Conservation (phyloP, 1,284 basidiomycete species). For the Austropuccinia psidii region DNA sequence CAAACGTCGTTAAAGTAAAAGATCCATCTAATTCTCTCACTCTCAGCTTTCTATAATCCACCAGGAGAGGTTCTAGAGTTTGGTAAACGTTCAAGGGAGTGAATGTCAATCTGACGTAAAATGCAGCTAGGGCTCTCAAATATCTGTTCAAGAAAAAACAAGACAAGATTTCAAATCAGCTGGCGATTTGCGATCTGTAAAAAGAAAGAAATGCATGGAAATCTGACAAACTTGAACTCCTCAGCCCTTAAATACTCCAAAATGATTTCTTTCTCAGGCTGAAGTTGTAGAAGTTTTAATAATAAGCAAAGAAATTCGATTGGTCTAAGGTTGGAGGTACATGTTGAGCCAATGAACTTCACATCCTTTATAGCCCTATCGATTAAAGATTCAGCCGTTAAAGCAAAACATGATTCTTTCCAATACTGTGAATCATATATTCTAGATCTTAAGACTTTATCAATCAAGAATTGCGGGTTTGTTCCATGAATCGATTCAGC, state of each 20-base stretch:
- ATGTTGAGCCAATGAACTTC: slow-evolving; percentile 80
- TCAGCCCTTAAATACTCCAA: slow-evolving; percentile 88
- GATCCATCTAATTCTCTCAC: slow-evolving; percentile 66
- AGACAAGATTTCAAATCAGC: slow-evolving; percentile 1
- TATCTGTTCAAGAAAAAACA: slow-evolving; percentile 56
- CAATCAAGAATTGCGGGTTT: slow-evolving; percentile 93
- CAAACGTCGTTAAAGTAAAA: slow-evolving; percentile 66
- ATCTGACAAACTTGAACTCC: slow-evolving; percentile 93
- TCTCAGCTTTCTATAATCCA: slow-evolving; percentile 86
- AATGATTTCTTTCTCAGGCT: slow-evolving; percentile 92
- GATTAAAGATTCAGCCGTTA: slow-evolving; percentile 77
- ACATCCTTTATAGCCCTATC: slow-evolving; percentile 77
- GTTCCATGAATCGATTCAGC: slow-evolving; percentile 83
- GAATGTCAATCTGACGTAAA: slow-evolving; percentile 95
- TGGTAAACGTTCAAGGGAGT: slow-evolving; percentile 81
- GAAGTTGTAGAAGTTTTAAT: slow-evolving; percentile 89
- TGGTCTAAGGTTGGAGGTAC: slow-evolving; percentile 68
- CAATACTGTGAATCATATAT: slow-evolving; percentile 94
- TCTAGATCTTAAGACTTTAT: slow-evolving; percentile 88
- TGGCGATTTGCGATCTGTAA: background rate
- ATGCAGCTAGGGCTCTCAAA: slow-evolving; percentile 79
- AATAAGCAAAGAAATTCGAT: slow-evolving; percentile 85
- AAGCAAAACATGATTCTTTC: slow-evolving; percentile 93
- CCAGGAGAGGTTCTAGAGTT: slow-evolving; percentile 82
- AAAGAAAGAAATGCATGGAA: background rate